Conservation (phyloP, 1,139 yeast species). For the Yamadazyma aaseri region DNA sequence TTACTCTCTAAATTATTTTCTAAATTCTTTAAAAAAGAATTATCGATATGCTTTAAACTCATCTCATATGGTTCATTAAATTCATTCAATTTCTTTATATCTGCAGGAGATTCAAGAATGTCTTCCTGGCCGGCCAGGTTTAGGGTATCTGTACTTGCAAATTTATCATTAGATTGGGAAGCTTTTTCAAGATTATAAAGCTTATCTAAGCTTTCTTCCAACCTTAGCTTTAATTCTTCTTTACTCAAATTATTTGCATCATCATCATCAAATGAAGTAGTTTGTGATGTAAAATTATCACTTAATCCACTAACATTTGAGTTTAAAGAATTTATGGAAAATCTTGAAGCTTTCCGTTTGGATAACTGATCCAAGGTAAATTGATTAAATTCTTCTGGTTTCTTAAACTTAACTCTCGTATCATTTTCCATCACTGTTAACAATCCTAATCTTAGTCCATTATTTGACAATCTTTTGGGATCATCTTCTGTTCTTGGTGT, state of each 20-base stretch:
- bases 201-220: constrained; percentile 42
- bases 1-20: constrained; percentile 17
- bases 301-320: constrained; percentile 45
- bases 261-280: constrained; percentile 32
- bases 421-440: constrained; percentile 42
- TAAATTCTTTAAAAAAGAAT: constrained; percentile 19
- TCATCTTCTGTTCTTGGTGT: constrained; percentile 8
- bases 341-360: constrained; percentile 23
- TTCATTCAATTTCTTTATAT: not conserved
- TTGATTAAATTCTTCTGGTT: constrained; percentile 27
- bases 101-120: constrained; percentile 1
- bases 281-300: constrained; percentile 37
- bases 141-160: not conserved
- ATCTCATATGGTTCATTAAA: not conserved
- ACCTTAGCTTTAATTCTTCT: constrained; percentile 32
- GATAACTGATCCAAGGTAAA: constrained; percentile 34
- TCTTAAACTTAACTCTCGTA: constrained; percentile 2
- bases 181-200: constrained; percentile 32
- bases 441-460: constrained; percentile 40
- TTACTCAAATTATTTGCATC: constrained; percentile 27
- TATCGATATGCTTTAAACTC: constrained; percentile 6
- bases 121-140: not conserved
- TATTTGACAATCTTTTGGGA: constrained; percentile 32
- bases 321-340: constrained; percentile 39
- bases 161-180: constrained; percentile 3